A percentile compares a stretch with the other conserved stretches of the same genome.
phyloP scores from a whole-genome alignment of 805 yeast species.

The Schwanniomyces polymorphus region DNA sequence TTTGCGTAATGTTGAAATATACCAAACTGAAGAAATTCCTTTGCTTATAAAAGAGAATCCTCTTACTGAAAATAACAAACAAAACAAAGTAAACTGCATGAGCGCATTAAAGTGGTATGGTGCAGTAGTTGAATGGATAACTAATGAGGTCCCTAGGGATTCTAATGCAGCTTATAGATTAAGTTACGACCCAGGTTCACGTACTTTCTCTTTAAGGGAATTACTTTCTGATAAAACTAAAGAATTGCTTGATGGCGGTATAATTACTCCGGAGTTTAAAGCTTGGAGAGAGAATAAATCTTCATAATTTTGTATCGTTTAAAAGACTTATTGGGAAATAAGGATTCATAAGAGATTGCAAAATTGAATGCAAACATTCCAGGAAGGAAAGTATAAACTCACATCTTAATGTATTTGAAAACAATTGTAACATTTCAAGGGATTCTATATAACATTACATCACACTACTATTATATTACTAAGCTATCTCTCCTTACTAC shows the following conservation, averaged over 20 bases:
- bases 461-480: no score
- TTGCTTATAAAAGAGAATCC: conserved; percentile 56
- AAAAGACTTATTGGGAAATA: not conserved
- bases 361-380: no score
- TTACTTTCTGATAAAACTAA: conserved; percentile 42
- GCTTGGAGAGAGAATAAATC: conserved; percentile 25
- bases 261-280: conserved; percentile 48
- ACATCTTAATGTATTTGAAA: no score
- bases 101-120: conserved; percentile 86
- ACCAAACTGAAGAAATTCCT: conserved; percentile 77
- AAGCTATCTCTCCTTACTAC: no score
- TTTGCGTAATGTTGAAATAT: conserved; percentile 73
- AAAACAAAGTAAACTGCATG: conserved; percentile 62
- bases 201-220: conserved; percentile 52
- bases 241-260: conserved; percentile 35
- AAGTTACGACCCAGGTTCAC: conserved; percentile 55
- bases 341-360: not conserved
- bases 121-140: conserved; percentile 78
- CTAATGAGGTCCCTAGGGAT: conserved; percentile 48
- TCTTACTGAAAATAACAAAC: conserved; percentile 25
- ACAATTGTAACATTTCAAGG: no score
- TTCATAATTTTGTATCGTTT: not conserved
- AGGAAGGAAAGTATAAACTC: no score
- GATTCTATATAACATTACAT: no score
- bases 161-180: conserved; percentile 53